Base-by-base conservation (phyloP, 2,329 filamentous ascomycete species). In the Ceratocystis cubensis region DNA sequence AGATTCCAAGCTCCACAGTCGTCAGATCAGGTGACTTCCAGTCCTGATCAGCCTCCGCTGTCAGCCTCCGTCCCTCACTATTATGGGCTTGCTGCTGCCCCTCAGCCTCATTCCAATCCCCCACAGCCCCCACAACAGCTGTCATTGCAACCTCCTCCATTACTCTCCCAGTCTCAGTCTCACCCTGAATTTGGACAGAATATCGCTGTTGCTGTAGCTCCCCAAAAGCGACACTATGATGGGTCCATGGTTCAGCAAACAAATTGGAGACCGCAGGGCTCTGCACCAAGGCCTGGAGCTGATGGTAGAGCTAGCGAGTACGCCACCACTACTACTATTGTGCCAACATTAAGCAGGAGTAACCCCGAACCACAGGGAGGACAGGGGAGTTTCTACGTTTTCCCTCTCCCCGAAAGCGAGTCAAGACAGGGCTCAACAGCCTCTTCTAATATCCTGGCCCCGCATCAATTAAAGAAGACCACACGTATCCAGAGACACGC, bases 401-500 rank as follows among this genome's bases (percentile, higher is more conserved):
- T 57, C 8, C 22, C 53, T 7, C n/a, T 57, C 5, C 6, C 50
- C 50, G 50, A 57, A 28, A n/a, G 25, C 10, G 22, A 13, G 20
- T 15, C 30, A 15, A 57, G 25, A 33, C 22, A 33, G 25, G 22
- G 8, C 22, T 15, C 57, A 44, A 25, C 44, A 56, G 57, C 13
- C n/a, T 25, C 53, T 41, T 17, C 57, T 8, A 10, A 33, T 30
- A 50, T 61, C 7, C 37, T 0, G 37, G 37, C 13, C 7, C 3
- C 37, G 15, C 28, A 28, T 25, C n/a, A 20, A 13, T 7, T 46
- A 15, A 77, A 76, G 71, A 79, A 77, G 69, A 74, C 75, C 61
- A 70, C 73, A 59, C 76, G 76, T 72, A 79, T 79, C n/a, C 75
- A 74, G 71, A 77, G 78, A 66, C 75, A 77, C 13, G 79, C 80